Evolutionary conservation across 2,329 filamentous ascomycete genomes (phyloP).

Genomic region (Phaeosphaeria sp.): DNA sequence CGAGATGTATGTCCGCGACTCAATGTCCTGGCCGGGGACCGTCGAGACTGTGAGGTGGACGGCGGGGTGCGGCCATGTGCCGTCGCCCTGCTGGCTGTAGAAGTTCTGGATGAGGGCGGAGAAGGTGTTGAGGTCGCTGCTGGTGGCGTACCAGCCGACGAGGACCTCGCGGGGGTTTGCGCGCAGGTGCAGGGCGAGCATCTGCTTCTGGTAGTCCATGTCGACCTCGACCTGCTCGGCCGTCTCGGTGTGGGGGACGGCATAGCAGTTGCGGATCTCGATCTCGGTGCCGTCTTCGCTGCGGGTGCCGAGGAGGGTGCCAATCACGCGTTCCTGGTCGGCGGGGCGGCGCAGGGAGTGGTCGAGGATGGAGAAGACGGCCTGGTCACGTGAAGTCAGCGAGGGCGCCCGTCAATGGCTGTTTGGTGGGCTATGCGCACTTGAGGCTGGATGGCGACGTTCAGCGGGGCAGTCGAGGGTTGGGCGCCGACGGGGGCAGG

Average conservation of each 20-base stretch:
- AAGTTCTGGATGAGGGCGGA: slow-evolving; percentile 99
- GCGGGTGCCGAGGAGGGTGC: slow-evolving; percentile 89
- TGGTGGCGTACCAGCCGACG: slow-evolving; percentile 98
- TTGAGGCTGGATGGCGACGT: slow-evolving; percentile 94
- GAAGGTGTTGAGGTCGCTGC: slow-evolving; percentile 96
- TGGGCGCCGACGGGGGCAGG: slow-evolving; percentile 80
- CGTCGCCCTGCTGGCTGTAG: slow-evolving; percentile 95
- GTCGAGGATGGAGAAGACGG: slow-evolving; percentile 75
- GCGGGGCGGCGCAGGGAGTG: slow-evolving; percentile 91
- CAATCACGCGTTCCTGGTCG: slow-evolving; percentile 95
- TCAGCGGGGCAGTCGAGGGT: slow-evolving; percentile 87
- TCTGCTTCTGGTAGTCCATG: slow-evolving; percentile 99
- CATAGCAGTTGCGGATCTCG: slow-evolving; percentile 95
- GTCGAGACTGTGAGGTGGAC: slow-evolving; percentile 96
- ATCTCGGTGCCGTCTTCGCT: slow-evolving; percentile 97
- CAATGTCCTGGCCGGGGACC: slow-evolving; percentile 84
- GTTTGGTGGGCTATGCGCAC: slow-evolving; percentile 58
- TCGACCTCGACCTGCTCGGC: slow-evolving; percentile 99
- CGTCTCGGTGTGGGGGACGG: slow-evolving; percentile 97
- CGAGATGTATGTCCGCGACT: slow-evolving; percentile 92
- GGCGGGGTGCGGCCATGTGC: slow-evolving; percentile 96
- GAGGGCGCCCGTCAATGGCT: slow-evolving; percentile 3
- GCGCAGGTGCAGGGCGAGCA: slow-evolving; percentile 93
- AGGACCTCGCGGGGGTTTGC: slow-evolving; percentile 92
- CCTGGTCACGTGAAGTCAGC: slow-evolving; percentile 48